Evolutionary conservation across 2,329 filamentous ascomycete species (phyloP), one percentile per base, ranked within the genome.

Genomic region (Apiospora aurea): DNA sequence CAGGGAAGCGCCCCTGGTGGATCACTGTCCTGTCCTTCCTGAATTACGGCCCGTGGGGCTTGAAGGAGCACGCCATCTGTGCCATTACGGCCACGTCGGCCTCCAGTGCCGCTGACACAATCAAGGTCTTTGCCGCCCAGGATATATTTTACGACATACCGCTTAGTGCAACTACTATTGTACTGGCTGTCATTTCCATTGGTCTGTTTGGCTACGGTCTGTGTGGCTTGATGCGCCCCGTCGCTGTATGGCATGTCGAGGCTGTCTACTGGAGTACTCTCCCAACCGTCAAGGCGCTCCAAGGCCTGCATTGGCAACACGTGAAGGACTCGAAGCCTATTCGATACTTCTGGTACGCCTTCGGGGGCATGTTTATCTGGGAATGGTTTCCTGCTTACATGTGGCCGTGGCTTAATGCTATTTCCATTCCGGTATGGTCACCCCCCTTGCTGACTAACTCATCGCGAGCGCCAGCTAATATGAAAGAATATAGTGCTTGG

Each of bases 1-100:
- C 83, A 4, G 86, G 83, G 2, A 81, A 81, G 43, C 77, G 79
- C 21, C 87, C 87, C 0, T 29, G 74, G 0, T 84, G 80, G 77
- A 85, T 89, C 66, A 74, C 71, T 0, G 14, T 82, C 21, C 44
- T 84, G 21, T 80, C 79, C 8, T 85, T 90, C 67, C 29, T 90
- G 75, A 90, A 90, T 74, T 79, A 79, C 6, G 85, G 87, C 0
- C 83, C 83, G 0, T 90, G 86, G 85, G 82, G 81, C 41, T 78
- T 90, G 44, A 90, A 90, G 74, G 88, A 90, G 75, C 88, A 90
- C 47, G 81, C 87, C 0, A 83, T 89, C 1, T 86, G 84, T 73
- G 75, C 87, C 68, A 87, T 89, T 75, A 89, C 86, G 0, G 87
- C 87, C 1, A 87, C 86, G 0, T 87, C 86, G 0, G 87, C 86